Evolutionary conservation across 1,139 yeast genomes (phyloP).

Genomic region (Lodderomyces oxycetoniae): DNA sequence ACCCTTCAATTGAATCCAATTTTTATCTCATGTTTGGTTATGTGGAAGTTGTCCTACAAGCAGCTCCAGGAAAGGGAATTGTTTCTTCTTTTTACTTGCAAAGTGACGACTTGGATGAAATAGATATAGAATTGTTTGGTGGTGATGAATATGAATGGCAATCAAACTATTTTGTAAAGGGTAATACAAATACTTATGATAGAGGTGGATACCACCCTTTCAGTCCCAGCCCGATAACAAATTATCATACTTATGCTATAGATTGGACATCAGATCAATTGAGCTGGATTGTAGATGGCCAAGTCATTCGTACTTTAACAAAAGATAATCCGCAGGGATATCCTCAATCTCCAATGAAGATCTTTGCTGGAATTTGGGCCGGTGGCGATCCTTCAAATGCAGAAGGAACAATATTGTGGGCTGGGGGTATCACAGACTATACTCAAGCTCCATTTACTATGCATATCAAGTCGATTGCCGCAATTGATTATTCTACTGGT

Average conservation of each 20-base stretch:
- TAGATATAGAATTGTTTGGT: conserved; percentile 83
- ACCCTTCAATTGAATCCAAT: conserved; percentile 70
- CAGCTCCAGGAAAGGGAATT: conserved; percentile 73
- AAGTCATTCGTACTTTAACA: conserved; percentile 51
- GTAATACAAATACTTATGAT: conserved; percentile 69
- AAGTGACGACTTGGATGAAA: conserved; percentile 82
- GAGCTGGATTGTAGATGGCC: conserved; percentile 61
- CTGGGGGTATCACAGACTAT: conserved; percentile 74
- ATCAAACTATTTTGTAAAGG: conserved; percentile 78
- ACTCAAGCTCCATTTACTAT: conserved; percentile 63
- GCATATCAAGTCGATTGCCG: conserved; percentile 56
- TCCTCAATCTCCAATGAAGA: conserved; percentile 76
- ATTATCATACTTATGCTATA: conserved; percentile 70
- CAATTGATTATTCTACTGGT: conserved; percentile 81
- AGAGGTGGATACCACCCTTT: conserved; percentile 67
- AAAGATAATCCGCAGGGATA: conserved; percentile 54
- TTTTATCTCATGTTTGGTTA: conserved; percentile 86
- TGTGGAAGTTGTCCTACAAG: conserved; percentile 65
- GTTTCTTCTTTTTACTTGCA: conserved; percentile 78
- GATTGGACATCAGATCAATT: conserved; percentile 71
- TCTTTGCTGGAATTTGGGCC: conserved; percentile 72
- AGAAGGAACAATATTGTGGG: conserved; percentile 77
- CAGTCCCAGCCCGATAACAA: conserved; percentile 45
- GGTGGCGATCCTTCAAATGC: conserved; percentile 70
- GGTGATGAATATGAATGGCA: conserved; percentile 69